Evolutionary conservation across 2,329 filamentous ascomycete species (phyloP), one percentile per base, ranked within the genome.

Genomic region (Claviceps purpurea): DNA sequence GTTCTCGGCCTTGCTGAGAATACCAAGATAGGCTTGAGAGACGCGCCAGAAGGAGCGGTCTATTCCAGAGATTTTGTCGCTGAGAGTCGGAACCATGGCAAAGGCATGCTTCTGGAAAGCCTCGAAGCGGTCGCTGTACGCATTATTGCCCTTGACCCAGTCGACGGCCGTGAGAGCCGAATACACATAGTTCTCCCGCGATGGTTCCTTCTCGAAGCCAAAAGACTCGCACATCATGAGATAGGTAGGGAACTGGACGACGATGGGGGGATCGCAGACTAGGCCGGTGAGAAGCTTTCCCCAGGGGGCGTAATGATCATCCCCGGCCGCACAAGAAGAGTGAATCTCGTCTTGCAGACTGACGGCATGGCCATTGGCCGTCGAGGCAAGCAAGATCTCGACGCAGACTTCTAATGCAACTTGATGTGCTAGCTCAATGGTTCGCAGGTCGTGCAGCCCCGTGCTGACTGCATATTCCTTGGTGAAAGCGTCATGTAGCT

Each of bases 171-270:
- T 54, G 41, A 55, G 39, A 5, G 54, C 38, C 7, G 54, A 49
- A 47, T 52, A 50, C 16, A 54, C 52, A 30, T 56, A 56, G 30
- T 56, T 47, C 13, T 50, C 52, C 16, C 42, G 50, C 6, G 43
- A 14, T 6, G 52, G 39, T 5, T 46, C 42, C 4, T 41, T 41
- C 39, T 54, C 54, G 22, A 53, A 47, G 2, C 47, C 48, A 47
- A 54, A 54, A 2, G 55, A 40, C 41, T 54, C 44, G 38, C 55
- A 56, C 52, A 54, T 56, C 45, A 56, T 52, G 50, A 56, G 52
- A 45, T 54, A 53, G 14, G 54, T 51, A 26, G 55, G 55, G 38
- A 56, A 56, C 45, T 51, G 48, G 8, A 48, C 37, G 30, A 54
- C 54, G 44, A 56, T 53, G 13, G 55, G 55, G 7, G 55, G 55